A percentile compares a stretch with the other conserved stretches of the same genome.
Conservation (phyloP, 164 flowering plant genomes). For the Tetracentron sinense region DNA sequence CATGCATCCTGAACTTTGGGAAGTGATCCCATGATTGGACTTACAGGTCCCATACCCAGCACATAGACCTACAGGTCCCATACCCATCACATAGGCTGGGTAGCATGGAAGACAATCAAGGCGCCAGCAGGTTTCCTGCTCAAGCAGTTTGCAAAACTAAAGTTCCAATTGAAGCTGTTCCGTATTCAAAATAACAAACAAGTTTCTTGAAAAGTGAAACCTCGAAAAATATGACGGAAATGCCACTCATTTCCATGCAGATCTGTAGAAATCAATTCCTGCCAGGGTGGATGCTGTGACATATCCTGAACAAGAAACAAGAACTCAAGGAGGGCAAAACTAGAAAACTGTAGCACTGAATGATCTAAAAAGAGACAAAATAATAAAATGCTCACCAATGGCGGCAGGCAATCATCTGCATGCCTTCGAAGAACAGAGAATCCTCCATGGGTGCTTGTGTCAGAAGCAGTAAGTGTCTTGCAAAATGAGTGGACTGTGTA, state of each 20-base stretch:
- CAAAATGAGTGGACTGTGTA: constrained; percentile 77
- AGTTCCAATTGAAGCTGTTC: not conserved
- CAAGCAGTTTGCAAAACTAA: no score
- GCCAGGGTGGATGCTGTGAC: constrained; percentile 94
- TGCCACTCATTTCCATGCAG: constrained; percentile 90
- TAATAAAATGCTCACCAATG: constrained; percentile 47
- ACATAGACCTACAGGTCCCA: no score
- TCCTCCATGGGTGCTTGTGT: constrained; percentile 98
- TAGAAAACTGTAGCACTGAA: not conserved
- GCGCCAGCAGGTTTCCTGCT: not conserved
- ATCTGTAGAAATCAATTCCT: constrained; percentile 83
- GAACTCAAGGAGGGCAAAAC: constrained; percentile 2
- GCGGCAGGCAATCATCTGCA: constrained; percentile 96
- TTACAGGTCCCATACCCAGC: no score
- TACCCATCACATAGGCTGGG: not conserved
- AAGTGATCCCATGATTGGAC: no score
- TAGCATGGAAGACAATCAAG: not conserved
- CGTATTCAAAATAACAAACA: not conserved
- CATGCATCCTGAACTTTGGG: no score
- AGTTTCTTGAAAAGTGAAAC: constrained; percentile 27
- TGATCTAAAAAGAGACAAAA: not conserved
- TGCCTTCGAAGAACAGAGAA: constrained; percentile 94
- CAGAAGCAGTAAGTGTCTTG: constrained; percentile 95
- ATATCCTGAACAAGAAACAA: constrained; percentile 60
- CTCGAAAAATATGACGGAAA: constrained; percentile 91